A percentile compares a stretch with the other conserved stretches of the same genome.
These are phyloP conservation scores for Mycena indigotica DNA, from an alignment of 768 basidiomycete genomes.

Conservation along the genomic window DNA sequence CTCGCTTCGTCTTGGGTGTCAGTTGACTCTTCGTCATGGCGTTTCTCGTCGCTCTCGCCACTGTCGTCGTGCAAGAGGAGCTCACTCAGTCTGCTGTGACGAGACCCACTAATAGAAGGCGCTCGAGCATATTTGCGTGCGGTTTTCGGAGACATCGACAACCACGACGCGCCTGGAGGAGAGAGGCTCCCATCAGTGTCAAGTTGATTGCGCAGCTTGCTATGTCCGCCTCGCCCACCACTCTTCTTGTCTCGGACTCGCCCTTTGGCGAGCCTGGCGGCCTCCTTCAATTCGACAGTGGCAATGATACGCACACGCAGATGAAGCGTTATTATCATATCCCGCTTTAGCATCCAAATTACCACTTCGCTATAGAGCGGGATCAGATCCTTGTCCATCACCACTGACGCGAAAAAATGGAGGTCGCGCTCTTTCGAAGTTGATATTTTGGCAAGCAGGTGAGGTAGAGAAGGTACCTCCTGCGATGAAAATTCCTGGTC, in stretches of 20 bases:
- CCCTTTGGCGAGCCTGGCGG: constrained; percentile 55
- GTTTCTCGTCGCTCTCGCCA: constrained; percentile 31
- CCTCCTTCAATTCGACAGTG: constrained; percentile 70
- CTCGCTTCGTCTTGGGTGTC: constrained; percentile 40
- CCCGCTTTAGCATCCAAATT: constrained; percentile 87
- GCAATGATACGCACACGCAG: constrained; percentile 85
- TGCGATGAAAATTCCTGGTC: constrained; percentile 57
- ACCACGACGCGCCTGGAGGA: constrained; percentile 41
- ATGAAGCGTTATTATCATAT: constrained; percentile 83
- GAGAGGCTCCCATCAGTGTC: constrained; percentile 23
- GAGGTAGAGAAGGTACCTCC: constrained; percentile 68
- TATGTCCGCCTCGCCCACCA: constrained; percentile 18
- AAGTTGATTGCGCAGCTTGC: constrained; percentile 25
- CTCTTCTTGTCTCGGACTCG: constrained; percentile 35
- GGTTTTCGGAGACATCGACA: constrained; percentile 57
- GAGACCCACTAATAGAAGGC: constrained; percentile 50
- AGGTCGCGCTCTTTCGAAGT: constrained; percentile 63
- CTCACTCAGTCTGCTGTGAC: constrained; percentile 42
- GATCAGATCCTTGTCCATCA: constrained; percentile 66
- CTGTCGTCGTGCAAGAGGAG: constrained; percentile 33
- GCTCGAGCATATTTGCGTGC: constrained; percentile 50
- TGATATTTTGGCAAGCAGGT: constrained; percentile 70
- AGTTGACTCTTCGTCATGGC: constrained; percentile 26
- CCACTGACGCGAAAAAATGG: constrained; percentile 82
- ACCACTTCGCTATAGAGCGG: constrained; percentile 80